Evolutionary conservation across 2,329 filamentous ascomycete species (phyloP).

Genomic region (Sporothrix mexicana): DNA sequence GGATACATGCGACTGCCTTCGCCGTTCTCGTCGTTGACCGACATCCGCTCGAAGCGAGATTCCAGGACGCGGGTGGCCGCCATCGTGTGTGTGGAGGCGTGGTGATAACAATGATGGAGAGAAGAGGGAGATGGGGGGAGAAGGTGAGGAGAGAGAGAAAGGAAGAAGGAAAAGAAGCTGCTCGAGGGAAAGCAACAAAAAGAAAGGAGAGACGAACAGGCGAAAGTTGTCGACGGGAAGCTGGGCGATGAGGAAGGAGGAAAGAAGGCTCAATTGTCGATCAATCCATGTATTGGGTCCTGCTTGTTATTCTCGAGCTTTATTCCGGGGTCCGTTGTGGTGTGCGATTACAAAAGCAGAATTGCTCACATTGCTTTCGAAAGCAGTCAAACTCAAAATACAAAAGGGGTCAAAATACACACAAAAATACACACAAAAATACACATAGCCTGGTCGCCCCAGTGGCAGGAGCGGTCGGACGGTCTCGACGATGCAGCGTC

Average conservation of each 20-base stretch:
- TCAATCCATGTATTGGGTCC: background rate
- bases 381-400: background rate
- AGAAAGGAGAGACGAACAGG: background rate
- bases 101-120: background rate
- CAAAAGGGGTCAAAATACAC: background rate
- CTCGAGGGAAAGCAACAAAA: background rate
- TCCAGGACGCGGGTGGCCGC: slow-evolving; percentile 76
- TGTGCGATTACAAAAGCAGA: slow-evolving; percentile 16
- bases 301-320: slow-evolving; percentile 9
- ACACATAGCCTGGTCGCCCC: background rate
- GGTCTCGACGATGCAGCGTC: slow-evolving; percentile 17
- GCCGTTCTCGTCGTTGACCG: slow-evolving; percentile 88
- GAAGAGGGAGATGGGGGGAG: background rate
- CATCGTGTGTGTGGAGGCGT: slow-evolving; percentile 52
- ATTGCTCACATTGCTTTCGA: background rate
- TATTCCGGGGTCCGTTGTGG: background rate
- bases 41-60: slow-evolving; percentile 85
- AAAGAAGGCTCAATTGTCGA: slow-evolving; percentile 1
- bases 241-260: slow-evolving; percentile 17
- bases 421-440: slow-evolving; percentile 5
- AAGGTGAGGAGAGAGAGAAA: background rate
- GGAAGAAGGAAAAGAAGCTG: background rate
- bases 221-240: background rate
- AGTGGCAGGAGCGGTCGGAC: background rate
- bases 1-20: slow-evolving; percentile 62